Conservation (phyloP, 768 basidiomycete species). For the Psilocybe sp. region DNA sequence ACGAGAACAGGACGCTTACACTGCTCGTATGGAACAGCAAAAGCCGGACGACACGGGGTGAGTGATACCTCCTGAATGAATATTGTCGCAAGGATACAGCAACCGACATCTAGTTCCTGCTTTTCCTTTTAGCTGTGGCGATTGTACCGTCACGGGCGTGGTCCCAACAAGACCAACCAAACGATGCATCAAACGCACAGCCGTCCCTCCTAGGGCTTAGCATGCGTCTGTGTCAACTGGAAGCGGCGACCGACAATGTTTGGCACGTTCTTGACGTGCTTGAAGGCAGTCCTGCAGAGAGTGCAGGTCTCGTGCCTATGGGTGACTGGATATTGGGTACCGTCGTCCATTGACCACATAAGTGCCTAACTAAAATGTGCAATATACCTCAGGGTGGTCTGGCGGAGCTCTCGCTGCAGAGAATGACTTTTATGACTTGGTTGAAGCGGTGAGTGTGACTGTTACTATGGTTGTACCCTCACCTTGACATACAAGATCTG, state of each 20-base stretch:
- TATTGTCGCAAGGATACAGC: too few species aligned
- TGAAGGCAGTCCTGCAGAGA: slow-evolving; percentile 95
- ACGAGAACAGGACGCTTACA: slow-evolving; percentile 69
- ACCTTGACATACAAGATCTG: slow-evolving; percentile 7
- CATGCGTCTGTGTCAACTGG: slow-evolving; percentile 91
- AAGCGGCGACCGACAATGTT: slow-evolving; percentile 85
- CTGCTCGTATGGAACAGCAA: slow-evolving; percentile 86
- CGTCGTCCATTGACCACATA: slow-evolving; percentile 1
- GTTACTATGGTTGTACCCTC: background rate
- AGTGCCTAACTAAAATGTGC: slow-evolving; percentile 21
- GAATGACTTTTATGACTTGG: slow-evolving; percentile 94
- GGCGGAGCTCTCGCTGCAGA: slow-evolving; percentile 90
- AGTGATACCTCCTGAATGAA: background rate
- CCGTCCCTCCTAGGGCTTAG: slow-evolving; percentile 93
- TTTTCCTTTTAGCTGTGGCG: slow-evolving; percentile 59
- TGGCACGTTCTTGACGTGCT: slow-evolving; percentile 98
- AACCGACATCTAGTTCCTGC: background rate
- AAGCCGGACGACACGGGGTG: slow-evolving; percentile 67
- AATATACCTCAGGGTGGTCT: slow-evolving; percentile 87
- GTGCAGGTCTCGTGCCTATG: slow-evolving; percentile 93
- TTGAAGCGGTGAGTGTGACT: slow-evolving; percentile 69
- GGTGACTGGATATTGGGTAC: slow-evolving; percentile 51
- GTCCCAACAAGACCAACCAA: slow-evolving; percentile 50
- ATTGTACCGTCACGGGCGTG: slow-evolving; percentile 85
- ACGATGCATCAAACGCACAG: slow-evolving; percentile 45